Conservation (phyloP, 805 yeast genomes). For the Maudiozyma turicensis region DNA sequence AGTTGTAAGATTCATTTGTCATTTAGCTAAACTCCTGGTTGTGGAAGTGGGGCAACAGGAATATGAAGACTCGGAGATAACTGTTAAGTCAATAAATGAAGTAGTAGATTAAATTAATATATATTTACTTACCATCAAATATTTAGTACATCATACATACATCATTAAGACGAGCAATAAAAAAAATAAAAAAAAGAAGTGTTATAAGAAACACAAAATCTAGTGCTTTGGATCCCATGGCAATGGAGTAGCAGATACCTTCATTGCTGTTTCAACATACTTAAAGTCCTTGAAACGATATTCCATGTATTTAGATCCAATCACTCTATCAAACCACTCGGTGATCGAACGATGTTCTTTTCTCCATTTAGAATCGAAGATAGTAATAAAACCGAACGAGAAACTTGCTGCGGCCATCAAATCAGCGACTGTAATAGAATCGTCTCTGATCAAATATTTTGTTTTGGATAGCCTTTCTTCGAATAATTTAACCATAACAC, state of each 20-base stretch:
- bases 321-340: constrained; percentile 6
- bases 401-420: constrained; percentile 12
- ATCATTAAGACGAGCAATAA: too few species aligned
- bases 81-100: too few species aligned
- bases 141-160: too few species aligned
- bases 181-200: too few species aligned
- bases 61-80: too few species aligned
- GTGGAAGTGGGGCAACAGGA: too few species aligned
- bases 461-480: constrained; percentile 49
- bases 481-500: constrained; percentile 32
- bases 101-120: too few species aligned
- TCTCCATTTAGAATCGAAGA: constrained; percentile 59
- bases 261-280: neutral
- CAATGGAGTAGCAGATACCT: neutral
- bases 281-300: constrained; percentile 2
- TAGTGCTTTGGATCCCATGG: neutral
- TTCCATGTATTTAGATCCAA: constrained; percentile 5
- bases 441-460: constrained; percentile 66
- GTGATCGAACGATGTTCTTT: constrained; percentile 46
- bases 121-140: too few species aligned
- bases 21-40: neutral
- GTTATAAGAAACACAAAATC: neutral
- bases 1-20: neutral
- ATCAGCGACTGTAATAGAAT: constrained; percentile 32
- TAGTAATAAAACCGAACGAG: constrained; percentile 30